phyloP scores from a whole-genome alignment of 306 rosid species.

The Pterocarpus macrocarpus region DNA sequence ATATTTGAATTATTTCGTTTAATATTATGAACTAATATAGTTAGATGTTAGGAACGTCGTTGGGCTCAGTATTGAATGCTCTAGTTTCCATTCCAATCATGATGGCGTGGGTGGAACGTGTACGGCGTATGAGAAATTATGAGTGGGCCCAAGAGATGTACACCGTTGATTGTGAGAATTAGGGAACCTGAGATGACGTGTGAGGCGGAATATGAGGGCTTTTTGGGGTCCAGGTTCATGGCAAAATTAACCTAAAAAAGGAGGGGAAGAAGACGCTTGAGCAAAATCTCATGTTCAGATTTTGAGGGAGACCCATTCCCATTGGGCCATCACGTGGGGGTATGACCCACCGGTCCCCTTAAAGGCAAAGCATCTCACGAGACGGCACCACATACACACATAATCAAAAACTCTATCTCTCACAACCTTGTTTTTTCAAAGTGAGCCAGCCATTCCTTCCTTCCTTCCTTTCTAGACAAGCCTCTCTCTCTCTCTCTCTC shows the following conservation, averaged over 20 bases:
- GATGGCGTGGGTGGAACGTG: slow-evolving; percentile 58
- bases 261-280: slow-evolving; percentile 46
- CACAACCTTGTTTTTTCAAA: slow-evolving; percentile 20
- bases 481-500: slow-evolving; percentile 36
- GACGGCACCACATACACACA: slow-evolving; percentile 46
- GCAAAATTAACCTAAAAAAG: slow-evolving; percentile 23
- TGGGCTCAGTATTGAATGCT: slow-evolving; percentile 36
- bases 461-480: slow-evolving; percentile 60
- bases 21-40: neutral
- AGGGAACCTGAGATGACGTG: slow-evolving; percentile 40
- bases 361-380: slow-evolving; percentile 65
- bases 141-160: neutral
- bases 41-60: neutral
- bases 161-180: slow-evolving; percentile 38
- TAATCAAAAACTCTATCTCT: slow-evolving; percentile 28
- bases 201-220: slow-evolving; percentile 25
- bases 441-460: slow-evolving; percentile 50
- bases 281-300: slow-evolving; percentile 56
- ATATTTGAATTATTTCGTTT: neutral
- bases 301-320: slow-evolving; percentile 48
- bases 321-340: slow-evolving; percentile 87
- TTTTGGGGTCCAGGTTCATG: slow-evolving; percentile 27
- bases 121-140: slow-evolving; percentile 29
- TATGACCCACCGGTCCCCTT: slow-evolving; percentile 70
- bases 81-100: slow-evolving; percentile 52